phyloP scores from a whole-genome alignment of 805 yeast genomes.

The Nakazawaea molendinolei region DNA sequence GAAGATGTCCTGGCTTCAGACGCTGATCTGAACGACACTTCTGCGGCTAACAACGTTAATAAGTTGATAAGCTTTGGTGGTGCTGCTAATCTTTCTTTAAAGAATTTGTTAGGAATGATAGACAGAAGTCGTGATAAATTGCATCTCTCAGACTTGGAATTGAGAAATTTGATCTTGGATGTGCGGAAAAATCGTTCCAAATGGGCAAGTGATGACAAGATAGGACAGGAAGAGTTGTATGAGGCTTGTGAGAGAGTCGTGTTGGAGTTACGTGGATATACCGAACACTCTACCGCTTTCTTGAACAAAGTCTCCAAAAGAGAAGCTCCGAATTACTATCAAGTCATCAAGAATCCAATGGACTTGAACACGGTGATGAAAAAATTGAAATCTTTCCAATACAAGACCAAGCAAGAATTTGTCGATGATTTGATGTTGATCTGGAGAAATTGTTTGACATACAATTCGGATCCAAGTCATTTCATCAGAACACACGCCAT shows the following conservation, averaged over 20 bases:
- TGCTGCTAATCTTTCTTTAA: conserved; percentile 70
- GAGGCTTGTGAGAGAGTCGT: conserved; percentile 97
- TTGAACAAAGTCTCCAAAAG: conserved; percentile 93
- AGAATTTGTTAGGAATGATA: conserved; percentile 72
- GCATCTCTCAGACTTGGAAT: conserved; percentile 70
- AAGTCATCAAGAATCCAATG: conserved; percentile 90
- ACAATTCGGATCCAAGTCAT: conserved; percentile 92
- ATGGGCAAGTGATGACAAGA: conserved; percentile 93
- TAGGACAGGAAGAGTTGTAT: conserved; percentile 96
- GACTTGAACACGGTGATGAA: conserved; percentile 92
- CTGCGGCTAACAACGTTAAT: conserved; percentile 19
- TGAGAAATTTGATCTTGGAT: conserved; percentile 80
- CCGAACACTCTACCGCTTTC: conserved; percentile 96
- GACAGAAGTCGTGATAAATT: conserved; percentile 75
- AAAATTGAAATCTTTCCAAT: conserved; percentile 76
- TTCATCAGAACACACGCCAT: conserved; percentile 85
- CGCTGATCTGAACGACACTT: conserved; percentile 14
- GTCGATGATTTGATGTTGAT: conserved; percentile 94
- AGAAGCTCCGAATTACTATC: conserved; percentile 95
- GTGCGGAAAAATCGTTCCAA: conserved; percentile 93
- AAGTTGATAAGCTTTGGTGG: conserved; percentile 36
- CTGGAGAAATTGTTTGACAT: conserved; percentile 90
- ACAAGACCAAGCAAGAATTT: conserved; percentile 78
- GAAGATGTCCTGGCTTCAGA: conserved; percentile 16
- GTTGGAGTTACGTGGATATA: conserved; percentile 78